Base-by-base conservation (phyloP, 176 grass and related monocot species). In the Poa annua region DNA sequence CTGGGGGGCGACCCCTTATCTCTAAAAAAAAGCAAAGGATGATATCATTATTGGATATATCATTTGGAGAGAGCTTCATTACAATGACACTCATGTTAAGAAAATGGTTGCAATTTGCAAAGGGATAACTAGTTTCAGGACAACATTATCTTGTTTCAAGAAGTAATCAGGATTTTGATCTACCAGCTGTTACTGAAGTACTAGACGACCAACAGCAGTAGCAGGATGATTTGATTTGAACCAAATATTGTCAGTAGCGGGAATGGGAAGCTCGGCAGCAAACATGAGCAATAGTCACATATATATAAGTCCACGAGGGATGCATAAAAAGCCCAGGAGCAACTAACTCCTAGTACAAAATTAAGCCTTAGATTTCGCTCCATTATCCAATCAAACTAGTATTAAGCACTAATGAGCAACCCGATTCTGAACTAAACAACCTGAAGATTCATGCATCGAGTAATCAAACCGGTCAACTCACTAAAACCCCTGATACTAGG, bases 401-500 rank as follows among this genome's bases (percentile, higher is more conserved):
- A 74, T 74, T 21, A 51, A 21, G 14, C 9, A 59, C 15, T n/a
- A 69, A 3, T 6, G 20, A 19, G 20, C 21, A 42, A 20, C 25
- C 35, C 50, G 14, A 45, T 20, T 80, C 45, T 16, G 7, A n/a
- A 50, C 26, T 68, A 36, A 74, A 13, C 20, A 41, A 41, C 36
- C 5, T 38, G 36, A 38, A 38, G 36, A 5, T 38, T 0, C 6
- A 67, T 22, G 56, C 64, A 35, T 21, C 29, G 53, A 60, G 12
- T 32, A 77, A 51, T 62, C 63, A 81, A 85, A 62, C 11, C 6
- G 33, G 52, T 76, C 33, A 71, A 21, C 22, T 20, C 63, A 26
- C 14, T 20, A 62, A 60, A 85, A 11, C 2, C 11, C 22, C 21
- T 38, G 65, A 8, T 38, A 16, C 16, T 62, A 56, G 1, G 1